Evolutionary conservation across 805 yeast species (phyloP).

Genomic region (Metschnikowia hibisci): DNA sequence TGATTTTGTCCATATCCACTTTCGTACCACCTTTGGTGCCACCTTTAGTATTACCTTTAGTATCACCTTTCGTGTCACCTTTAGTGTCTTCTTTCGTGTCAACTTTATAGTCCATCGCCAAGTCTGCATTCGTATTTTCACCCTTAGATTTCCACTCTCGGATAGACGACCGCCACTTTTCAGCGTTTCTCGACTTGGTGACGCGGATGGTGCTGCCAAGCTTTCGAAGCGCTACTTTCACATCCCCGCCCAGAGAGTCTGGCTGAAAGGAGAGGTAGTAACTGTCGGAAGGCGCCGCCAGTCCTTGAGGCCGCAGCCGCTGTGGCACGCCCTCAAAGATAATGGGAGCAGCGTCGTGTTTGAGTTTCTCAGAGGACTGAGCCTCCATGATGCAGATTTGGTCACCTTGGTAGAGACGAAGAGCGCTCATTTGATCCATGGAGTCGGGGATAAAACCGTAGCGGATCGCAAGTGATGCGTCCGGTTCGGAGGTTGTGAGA

Average conservation of each 20-base stretch:
- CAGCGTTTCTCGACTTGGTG: constrained; percentile 35
- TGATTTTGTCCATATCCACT: too few species aligned
- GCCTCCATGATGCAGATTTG: constrained; percentile 34
- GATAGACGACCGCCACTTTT: constrained; percentile 25
- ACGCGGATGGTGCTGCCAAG: constrained; percentile 33
- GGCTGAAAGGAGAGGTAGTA: constrained; percentile 28
- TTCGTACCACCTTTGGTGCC: too few species aligned
- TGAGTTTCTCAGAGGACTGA: constrained; percentile 20
- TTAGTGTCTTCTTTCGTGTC: too few species aligned
- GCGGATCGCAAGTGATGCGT: constrained; percentile 22
- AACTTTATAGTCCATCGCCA: too few species aligned
- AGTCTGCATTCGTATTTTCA: too few species aligned
- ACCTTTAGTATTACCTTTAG: too few species aligned
- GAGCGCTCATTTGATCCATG: constrained; percentile 33
- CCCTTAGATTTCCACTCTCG: constrained; percentile 3
- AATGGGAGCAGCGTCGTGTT: constrained; percentile 20
- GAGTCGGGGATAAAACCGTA: constrained; percentile 41
- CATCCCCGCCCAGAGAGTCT: constrained; percentile 2
- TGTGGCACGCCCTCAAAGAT: constrained; percentile 40
- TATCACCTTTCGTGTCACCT: too few species aligned
- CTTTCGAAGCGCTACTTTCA: constrained; percentile 18
- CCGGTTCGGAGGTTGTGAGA: constrained; percentile 9
- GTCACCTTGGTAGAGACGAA: constrained; percentile 33
- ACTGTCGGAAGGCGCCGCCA: constrained; percentile 22
- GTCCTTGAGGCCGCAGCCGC: constrained; percentile 18